phyloP scores from a whole-genome alignment of 1,284 basidiomycete species.

The Puccinia horiana region DNA sequence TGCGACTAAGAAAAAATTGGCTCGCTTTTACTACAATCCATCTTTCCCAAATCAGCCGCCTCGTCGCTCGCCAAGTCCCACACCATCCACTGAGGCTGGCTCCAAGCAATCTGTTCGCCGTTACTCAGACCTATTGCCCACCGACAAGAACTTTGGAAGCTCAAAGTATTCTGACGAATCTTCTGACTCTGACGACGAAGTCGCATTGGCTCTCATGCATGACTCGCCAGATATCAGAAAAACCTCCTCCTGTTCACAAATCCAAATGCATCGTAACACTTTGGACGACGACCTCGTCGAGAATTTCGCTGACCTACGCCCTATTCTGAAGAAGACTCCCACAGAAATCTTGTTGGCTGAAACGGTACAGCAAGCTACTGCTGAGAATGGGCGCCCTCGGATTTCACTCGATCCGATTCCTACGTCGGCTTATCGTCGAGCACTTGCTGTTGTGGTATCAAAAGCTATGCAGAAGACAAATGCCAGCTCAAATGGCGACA shows the following conservation, averaged over 20 bases:
- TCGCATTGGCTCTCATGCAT: constrained; percentile 8
- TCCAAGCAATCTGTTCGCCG: constrained; percentile 6
- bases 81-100: constrained; percentile 4
- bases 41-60: neutral
- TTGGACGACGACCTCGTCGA: neutral
- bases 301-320: constrained; percentile 19
- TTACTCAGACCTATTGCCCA: neutral
- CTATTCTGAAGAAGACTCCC: constrained; percentile 38
- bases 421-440: neutral
- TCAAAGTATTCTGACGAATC: constrained; percentile 19
- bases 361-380: constrained; percentile 39
- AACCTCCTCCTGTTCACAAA: constrained; percentile 18
- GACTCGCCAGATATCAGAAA: neutral
- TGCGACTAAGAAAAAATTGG: constrained; percentile 16
- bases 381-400: constrained; percentile 30
- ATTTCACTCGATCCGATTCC: constrained; percentile 32
- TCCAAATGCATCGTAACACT: neutral
- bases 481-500: neutral
- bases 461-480: neutral
- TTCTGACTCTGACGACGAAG: constrained; percentile 35
- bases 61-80: constrained; percentile 28
- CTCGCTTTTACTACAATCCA: constrained; percentile 28
- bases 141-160: neutral
- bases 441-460: constrained; percentile 10
- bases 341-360: constrained; percentile 26